Percentiles rank a stretch among this genome's conserved stretches.
phyloP scores from a whole-genome alignment of 2,329 filamentous ascomycete species.

The Monilinia laxa region DNA sequence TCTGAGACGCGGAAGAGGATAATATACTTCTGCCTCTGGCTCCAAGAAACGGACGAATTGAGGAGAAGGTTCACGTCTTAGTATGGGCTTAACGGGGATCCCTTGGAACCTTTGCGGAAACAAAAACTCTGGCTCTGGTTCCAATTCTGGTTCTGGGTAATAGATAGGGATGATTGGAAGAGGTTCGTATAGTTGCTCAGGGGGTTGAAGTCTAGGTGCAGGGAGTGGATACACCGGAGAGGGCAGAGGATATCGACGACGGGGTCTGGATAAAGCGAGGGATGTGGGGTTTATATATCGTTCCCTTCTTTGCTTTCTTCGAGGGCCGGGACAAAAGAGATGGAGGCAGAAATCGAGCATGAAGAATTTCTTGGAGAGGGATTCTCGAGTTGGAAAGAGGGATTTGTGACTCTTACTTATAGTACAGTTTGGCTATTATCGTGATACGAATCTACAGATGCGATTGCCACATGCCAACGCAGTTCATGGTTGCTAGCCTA shows the following conservation, averaged over 20 bases:
- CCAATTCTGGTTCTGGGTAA: background rate
- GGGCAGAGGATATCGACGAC: conserved; percentile 5
- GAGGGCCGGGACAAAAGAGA: conserved; percentile 16
- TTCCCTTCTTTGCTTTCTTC: conserved; percentile 13
- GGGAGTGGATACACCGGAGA: background rate
- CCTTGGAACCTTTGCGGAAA: background rate
- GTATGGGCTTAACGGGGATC: background rate
- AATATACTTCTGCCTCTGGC: background rate
- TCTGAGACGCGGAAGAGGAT: background rate
- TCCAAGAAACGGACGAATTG: background rate
- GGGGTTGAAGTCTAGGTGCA: background rate
- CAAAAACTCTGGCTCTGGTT: background rate
- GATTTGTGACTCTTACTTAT: background rate
- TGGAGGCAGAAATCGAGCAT: conserved; percentile 22
- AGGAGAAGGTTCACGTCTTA: background rate
- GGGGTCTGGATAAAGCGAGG: background rate
- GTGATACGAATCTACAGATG: background rate
- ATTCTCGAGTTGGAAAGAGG: background rate
- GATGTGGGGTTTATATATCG: background rate
- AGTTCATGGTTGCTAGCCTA: background rate
- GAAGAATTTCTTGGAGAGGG: background rate
- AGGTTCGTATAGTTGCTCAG: background rate
- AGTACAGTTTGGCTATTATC: background rate
- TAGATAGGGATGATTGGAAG: background rate
- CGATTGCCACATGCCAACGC: background rate